Evolutionary conservation across 441 rosid genomes (phyloP).

Genomic region (Eutrema salsugineum): DNA sequence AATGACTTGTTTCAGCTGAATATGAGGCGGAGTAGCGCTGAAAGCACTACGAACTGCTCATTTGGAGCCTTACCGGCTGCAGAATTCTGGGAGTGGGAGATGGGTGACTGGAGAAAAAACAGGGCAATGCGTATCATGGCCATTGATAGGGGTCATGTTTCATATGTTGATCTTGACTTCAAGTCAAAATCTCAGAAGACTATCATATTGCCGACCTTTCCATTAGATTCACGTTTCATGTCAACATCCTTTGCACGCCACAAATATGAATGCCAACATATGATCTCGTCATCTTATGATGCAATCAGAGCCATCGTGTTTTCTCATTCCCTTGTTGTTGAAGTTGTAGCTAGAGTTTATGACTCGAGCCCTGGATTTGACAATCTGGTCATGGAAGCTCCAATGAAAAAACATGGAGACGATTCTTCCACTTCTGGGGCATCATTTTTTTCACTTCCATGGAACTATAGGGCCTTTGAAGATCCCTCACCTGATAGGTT

Average conservation of each 20-base stretch:
- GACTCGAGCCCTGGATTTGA: slow-evolving; percentile 61
- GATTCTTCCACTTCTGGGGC: slow-evolving; percentile 54
- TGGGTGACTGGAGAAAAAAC: slow-evolving; percentile 96
- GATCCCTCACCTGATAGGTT: slow-evolving; percentile 80
- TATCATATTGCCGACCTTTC: slow-evolving; percentile 82
- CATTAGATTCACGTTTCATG: slow-evolving; percentile 91
- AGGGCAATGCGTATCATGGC: slow-evolving; percentile 81
- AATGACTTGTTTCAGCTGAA: slow-evolving; percentile 67
- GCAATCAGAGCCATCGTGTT: slow-evolving; percentile 82
- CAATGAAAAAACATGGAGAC: slow-evolving; percentile 55
- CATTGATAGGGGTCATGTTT: slow-evolving; percentile 84
- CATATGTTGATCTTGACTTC: slow-evolving; percentile 69
- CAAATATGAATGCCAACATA: slow-evolving; percentile 61
- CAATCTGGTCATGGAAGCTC: slow-evolving; percentile 62
- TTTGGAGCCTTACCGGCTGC: slow-evolving; percentile 44
- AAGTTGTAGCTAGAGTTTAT: slow-evolving; percentile 77
- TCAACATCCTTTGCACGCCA: slow-evolving; percentile 56
- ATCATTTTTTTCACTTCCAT: slow-evolving; percentile 63
- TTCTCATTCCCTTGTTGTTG: slow-evolving; percentile 55
- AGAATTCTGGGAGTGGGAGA: slow-evolving; percentile 99
- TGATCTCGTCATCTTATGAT: slow-evolving; percentile 69
- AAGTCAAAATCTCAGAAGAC: slow-evolving; percentile 53
- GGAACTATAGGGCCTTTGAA: slow-evolving; percentile 89
- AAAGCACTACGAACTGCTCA: slow-evolving; percentile 52
- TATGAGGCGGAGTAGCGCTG: slow-evolving; percentile 47